phyloP scores from a whole-genome alignment of 176 grass and related monocot species.

The Avena sativa region DNA sequence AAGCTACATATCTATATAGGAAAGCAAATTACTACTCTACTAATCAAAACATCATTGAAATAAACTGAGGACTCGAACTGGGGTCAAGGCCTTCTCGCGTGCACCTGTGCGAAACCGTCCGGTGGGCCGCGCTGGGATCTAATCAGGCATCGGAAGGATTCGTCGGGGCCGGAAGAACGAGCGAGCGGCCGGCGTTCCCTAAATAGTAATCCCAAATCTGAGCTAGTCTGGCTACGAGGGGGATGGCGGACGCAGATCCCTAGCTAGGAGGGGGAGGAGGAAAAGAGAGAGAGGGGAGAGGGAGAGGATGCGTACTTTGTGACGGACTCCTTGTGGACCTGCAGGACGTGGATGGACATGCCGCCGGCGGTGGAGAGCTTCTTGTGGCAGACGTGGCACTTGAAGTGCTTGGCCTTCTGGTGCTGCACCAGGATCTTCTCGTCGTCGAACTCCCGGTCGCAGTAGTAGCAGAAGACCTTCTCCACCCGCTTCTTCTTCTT shows the following conservation, averaged over 20 bases:
- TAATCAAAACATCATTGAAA: too few relatives aligned
- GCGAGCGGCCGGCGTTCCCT: too few relatives aligned
- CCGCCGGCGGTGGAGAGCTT: conserved; percentile 98
- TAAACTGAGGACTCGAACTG: too few relatives aligned
- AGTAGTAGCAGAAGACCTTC: conserved; percentile 99
- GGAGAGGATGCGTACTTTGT: conserved; percentile 56
- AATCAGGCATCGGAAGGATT: background rate
- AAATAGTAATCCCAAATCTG: conserved; percentile 28
- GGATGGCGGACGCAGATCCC: too few relatives aligned
- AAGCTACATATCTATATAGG: too few relatives aligned
- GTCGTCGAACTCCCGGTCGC: conserved; percentile 99
- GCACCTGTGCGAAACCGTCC: too few relatives aligned
- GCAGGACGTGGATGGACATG: conserved; percentile 98
- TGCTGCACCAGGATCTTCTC: conserved; percentile 99
- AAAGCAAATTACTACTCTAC: too few relatives aligned
- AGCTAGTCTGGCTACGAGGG: too few relatives aligned
- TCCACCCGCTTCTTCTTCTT: conserved; percentile 98
- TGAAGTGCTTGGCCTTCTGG: conserved; percentile 99
- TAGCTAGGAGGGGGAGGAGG: background rate
- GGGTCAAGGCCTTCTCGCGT: too few relatives aligned
- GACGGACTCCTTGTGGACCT: conserved; percentile 98
- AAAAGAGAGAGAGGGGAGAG: background rate
- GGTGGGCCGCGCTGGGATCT: background rate
- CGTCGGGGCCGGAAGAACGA: too few relatives aligned
- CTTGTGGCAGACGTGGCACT: conserved; percentile 99